Evolutionary conservation across 1,284 basidiomycete genomes (phyloP).

Genomic region (Agaricales sp.): DNA sequence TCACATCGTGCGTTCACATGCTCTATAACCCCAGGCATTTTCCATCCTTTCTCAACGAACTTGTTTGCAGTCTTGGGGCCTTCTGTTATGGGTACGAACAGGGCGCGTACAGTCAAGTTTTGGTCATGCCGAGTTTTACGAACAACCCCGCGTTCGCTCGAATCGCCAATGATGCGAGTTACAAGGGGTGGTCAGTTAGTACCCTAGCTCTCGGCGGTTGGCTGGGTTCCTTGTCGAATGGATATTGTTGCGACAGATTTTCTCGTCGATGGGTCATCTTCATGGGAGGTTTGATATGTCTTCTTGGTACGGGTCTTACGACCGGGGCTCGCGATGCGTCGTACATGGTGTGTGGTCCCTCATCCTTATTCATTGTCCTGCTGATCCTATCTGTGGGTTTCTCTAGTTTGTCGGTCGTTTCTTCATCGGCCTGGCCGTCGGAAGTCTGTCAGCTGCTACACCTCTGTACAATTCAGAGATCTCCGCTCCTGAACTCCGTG

Average conservation of each 20-base stretch:
- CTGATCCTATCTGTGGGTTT: neutral
- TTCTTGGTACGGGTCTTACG: conserved; percentile 15
- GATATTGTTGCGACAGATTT: conserved; percentile 16
- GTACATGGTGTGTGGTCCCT: conserved; percentile 10
- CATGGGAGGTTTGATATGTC: conserved; percentile 13
- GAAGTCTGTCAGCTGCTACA: conserved; percentile 15
- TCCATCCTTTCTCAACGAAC: neutral
- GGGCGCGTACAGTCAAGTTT: conserved; percentile 16
- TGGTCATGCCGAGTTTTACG: conserved; percentile 17
- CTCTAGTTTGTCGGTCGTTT: conserved; percentile 16
- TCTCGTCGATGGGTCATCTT: conserved; percentile 17
- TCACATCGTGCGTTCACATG: conserved; percentile 15
- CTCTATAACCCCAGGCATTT: too few species aligned
- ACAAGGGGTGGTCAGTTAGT: conserved; percentile 19
- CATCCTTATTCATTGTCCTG: neutral
- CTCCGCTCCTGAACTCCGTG: conserved; percentile 15
- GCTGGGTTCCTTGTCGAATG: conserved; percentile 15
- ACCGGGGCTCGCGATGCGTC: conserved; percentile 14
- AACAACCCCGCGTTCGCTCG: conserved; percentile 14
- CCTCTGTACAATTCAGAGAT: conserved; percentile 18
- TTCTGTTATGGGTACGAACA: conserved; percentile 18
- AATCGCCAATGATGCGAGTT: conserved; percentile 16
- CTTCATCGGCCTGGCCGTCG: conserved; percentile 17
- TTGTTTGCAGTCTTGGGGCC: conserved; percentile 12
- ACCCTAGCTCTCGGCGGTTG: conserved; percentile 16